Base-by-base conservation (phyloP, 257 asterid species). In the Datura wrightii region DNA sequence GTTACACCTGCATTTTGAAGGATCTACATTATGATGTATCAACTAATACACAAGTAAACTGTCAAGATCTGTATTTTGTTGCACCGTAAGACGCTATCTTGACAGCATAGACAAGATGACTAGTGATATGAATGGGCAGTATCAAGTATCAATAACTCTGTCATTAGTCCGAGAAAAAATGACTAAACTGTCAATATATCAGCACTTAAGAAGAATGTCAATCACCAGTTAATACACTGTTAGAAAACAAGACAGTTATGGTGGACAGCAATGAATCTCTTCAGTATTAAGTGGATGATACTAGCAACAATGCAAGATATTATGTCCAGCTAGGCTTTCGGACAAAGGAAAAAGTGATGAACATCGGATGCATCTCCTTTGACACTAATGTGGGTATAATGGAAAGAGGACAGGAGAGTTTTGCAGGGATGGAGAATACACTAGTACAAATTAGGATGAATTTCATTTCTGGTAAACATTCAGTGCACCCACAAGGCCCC, bases 401-500 rank as follows among this genome's bases (percentile, higher is more conserved):
- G 74, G 48, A 36, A 66, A 37, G 74, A 36, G 8, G 36, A 16
- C 8, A 65, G 9, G 74, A 37, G 74, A 66, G 74, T 66, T 66
- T 36, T 66, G n/a, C 5, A 5, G 44, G 44, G 74, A 66, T 66
- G 74, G 74, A 66, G 44, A 37, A 66, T 37, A 36, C 24, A 36
- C 24, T 66, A 36, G 48, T 15, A 36, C 74, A 36, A 36, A 66
- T 39, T 37, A 66, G 24, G 74, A 36, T 37, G 10, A 66, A 36
- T 66, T 37, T 63, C 44, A 14, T 13, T 37, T 66, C 44, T 8
- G 24, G 11, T 36, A 16, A 66, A 36, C 48, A 14, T 37, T 15
- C 48, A 41, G 52, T 14, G 78, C 78, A 67, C 78, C 52, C 52
- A 67, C 78, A 41, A 67, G 52, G 31, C 42, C 31, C 78, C 78